These are phyloP conservation scores for Trematosphaeria pertusa DNA, from an alignment of 2,329 filamentous ascomycete species.

Conservation along the genomic window DNA sequence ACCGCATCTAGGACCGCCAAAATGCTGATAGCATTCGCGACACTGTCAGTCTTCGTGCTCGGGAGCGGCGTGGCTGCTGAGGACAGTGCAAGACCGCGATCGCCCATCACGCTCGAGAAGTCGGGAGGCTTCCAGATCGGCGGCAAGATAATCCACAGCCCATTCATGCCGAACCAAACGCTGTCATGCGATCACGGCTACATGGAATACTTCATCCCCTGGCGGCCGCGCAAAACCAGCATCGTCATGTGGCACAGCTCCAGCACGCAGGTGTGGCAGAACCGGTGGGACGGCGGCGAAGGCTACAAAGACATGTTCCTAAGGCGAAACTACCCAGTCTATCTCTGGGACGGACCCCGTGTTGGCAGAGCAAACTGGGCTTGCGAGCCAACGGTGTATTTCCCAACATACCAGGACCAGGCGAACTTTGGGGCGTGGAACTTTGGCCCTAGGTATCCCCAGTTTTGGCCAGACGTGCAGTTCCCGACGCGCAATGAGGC, in stretches of 20 bases:
- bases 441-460: constrained; percentile 24
- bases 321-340: constrained; percentile 32
- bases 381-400: constrained; percentile 24
- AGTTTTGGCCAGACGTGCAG: constrained; percentile 32
- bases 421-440: constrained; percentile 33
- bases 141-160: constrained; percentile 22
- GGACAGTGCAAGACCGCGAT: constrained; percentile 6
- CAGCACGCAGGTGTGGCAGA: constrained; percentile 35
- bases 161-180: constrained; percentile 17
- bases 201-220: constrained; percentile 37
- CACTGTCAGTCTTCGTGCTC: not conserved
- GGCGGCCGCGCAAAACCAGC: constrained; percentile 26
- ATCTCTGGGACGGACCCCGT: constrained; percentile 34
- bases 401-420: constrained; percentile 24
- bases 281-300: constrained; percentile 33
- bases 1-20: not conserved
- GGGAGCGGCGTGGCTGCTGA: not conserved
- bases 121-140: constrained; percentile 36
- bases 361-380: constrained; percentile 34
- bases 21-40: not conserved
- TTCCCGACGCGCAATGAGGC: constrained; percentile 24
- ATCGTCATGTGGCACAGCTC: constrained; percentile 37
- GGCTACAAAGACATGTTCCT: constrained; percentile 38
- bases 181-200: constrained; percentile 39
- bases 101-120: constrained; percentile 25